Base-by-base conservation (phyloP, 306 rosid species). In the Vicia sativa region DNA sequence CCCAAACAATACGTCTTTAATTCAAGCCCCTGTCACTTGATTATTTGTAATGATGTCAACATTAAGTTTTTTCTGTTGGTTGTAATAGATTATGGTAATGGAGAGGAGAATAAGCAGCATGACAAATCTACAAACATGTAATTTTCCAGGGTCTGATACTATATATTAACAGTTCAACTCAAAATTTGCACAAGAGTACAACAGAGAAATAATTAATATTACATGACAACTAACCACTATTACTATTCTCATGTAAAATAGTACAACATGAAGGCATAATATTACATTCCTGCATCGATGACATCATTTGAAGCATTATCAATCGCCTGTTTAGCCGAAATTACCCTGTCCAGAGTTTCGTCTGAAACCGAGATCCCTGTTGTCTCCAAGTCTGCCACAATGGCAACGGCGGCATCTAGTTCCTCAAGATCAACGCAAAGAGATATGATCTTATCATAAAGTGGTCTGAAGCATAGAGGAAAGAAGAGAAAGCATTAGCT, bases 331-430 rank as follows among this genome's bases (percentile, higher is more conserved):
- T 76, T 85, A 42, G 95, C 85, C 53, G 91, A 83, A 71, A 93
- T 90, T 48, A 93, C 90, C 77, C 78, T 70, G 85, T 90, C 98
- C 77, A 90, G 79, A 67, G 93, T 93, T 77, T 93, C 78, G 59
- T 90, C 92, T 7, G 95, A 85, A 73, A 87, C 95, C 5, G 71
- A 67, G 77, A 93, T 93, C 65, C 99, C 96, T 0, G 90, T 58
- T 21, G 87, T 88, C 80, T 86, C 97, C 83, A 93, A 73, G 73
- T 88, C 97, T 26, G 97, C 97, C 58, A 88, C 97, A 63, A 93
- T 81, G 53, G 97, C 99, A 70, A 90, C 85, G 72, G 99, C 99
- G 1, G 97, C 97, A 85, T 93, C 99, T 21, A 83, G 83, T 70
- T 93, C 99, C 72, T 92, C 97, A 28, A 86, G 85, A 74, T 93